Evolutionary conservation across 768 basidiomycete genomes (phyloP), one percentile per base, ranked within the genome.

Genomic region (Psilocybe sp.): DNA sequence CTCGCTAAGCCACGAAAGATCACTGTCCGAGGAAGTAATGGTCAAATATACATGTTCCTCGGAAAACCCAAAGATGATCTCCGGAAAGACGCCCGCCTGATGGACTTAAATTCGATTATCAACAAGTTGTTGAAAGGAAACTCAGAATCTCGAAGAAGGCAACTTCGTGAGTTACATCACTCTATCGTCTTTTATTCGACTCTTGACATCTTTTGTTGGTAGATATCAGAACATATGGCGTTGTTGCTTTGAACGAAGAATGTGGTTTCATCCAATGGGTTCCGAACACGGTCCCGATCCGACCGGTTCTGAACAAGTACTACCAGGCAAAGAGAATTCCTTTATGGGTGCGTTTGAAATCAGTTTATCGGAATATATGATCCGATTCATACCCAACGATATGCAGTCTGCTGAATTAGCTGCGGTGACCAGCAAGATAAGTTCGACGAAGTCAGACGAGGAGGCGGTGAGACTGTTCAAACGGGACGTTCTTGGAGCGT

Each of bases 241-340:
- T 98, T n/a, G 87, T 97, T 20, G 92, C 95, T 5, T 76, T 99
- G 54, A 98, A 97, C 62, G 96, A 98, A 58, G 93, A 96, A 56
- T 98, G 95, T 60, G 97, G 97, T 0, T 83, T 98, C 43, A 92
- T 98, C 49, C 92, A 99, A 82, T 99, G 97, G 97, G 97, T 99
- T 3, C 90, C 88, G 0, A 89, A 98, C 64, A 97, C 95, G 1
- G 76, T 82, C 20, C 89, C 92, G 1, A 68, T 98, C 34, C 85
- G 96, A 23, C 78, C 80, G 1, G 79, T 98, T 39, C 71, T 98
- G 12, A 56, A 77, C 45, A 84, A 84, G 52, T 69, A 68, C 4
- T 99, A 98, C 62, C 77, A 81, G 2, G 65, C 71, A 20, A 66
- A 61, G 47, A 61, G 69, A 12, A 61, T 77, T 45, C 64, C 64